Base-by-base conservation (phyloP, 202 grass and related monocot genomes). In the Panicum hallii region DNA sequence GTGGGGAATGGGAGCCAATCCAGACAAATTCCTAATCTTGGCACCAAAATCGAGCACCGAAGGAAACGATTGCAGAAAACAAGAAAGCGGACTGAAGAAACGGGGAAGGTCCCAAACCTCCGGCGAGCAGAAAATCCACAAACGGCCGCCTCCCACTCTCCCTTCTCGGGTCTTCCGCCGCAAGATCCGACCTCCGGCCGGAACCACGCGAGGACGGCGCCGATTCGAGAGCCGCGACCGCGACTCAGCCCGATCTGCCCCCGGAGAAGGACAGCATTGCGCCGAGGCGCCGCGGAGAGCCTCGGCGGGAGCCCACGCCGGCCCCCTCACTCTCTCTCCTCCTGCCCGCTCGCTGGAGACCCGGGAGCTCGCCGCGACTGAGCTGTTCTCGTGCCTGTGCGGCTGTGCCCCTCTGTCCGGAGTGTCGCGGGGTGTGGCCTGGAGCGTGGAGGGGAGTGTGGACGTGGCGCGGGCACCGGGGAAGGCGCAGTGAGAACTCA, bases 281-380 rank as follows among this genome's bases (percentile, higher is more conserved):
- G 40, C 41, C 23, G 70, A 36, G 74, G 50, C 67, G 68, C 26
- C 75, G 60, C 58, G 55, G 10, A 38, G 63, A 70, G 63, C 62
- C 20, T 45, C n/a, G 47, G 36, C 47, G 41, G 61, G 47, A 23
- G 17, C 47, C 64, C 40, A 9, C 54, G 63, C 69, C 44, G 53
- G 62, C 49, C 42, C 28, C 48, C 49, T 32, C 52, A 9, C 3
- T 0, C 58, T 16, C 15, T 61, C 8, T 4, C 58, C 32, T 13
- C 49, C 50, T 19, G 30, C 49, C 19, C 26, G 45, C 47, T 15
- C 26, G 77, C 56, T 65, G 65, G 72, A 69, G 73, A 66, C 72
- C 45, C 74, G 89, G 77, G 81, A 84, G 82, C 89, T 80, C 85
- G 63, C 70, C 55, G 83, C 63, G 75, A 87, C 84, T 84, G 89